Evolutionary conservation across 768 basidiomycete genomes (phyloP), one percentile per base, ranked within the genome.

Genomic region (Tylopilus sp.): DNA sequence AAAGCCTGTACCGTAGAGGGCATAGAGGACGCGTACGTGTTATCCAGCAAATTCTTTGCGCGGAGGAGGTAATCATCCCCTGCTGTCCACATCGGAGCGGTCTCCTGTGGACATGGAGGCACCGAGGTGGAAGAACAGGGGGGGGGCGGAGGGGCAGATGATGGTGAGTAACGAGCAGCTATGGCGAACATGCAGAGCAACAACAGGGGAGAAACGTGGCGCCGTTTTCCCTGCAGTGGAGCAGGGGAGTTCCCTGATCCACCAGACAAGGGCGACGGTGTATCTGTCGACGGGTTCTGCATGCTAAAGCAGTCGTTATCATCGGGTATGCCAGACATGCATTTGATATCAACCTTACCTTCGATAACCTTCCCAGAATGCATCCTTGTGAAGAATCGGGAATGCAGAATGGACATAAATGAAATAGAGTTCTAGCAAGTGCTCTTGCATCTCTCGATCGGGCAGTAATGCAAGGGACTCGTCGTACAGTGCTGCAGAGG

Each of bases 181-280:
- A 90, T 75, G 17, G 92, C 77, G 62, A 86, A 91, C 82, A 95
- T 92, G n/a, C 81, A 78, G 23, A 94, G 77, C 3, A 95, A 75
- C 12, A 93, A 77, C 4, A 92, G 75, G 6, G 80, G 69, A 3
- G 90, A 80, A 17, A 85, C 71, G 26, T 73, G 74, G n/a, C 74
- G 71, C 4, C 68, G 71, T 8, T 73, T 72, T 40, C 72, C 67
- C 47, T 66, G 73, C 57, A 72, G 71, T 0, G 75, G 73, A 10
- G 73, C 70, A 3, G 70, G 50, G 40, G 57, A 58, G 47, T 48
- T 55, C 56, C 56, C 50, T 54, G 63, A 15, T 58, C 57, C 23
- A 13, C 31, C 62, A 2, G 66, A 62, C 7, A 59, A 52, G 10
- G 66, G 64, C 1, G 69, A 70, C 39, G 73, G 67, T 36, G 70